Percentiles rank a stretch among this genome's conserved stretches.
These are phyloP conservation scores for Penicillium freii DNA, from an alignment of 2,329 filamentous ascomycete genomes.

Conservation along the genomic window DNA sequence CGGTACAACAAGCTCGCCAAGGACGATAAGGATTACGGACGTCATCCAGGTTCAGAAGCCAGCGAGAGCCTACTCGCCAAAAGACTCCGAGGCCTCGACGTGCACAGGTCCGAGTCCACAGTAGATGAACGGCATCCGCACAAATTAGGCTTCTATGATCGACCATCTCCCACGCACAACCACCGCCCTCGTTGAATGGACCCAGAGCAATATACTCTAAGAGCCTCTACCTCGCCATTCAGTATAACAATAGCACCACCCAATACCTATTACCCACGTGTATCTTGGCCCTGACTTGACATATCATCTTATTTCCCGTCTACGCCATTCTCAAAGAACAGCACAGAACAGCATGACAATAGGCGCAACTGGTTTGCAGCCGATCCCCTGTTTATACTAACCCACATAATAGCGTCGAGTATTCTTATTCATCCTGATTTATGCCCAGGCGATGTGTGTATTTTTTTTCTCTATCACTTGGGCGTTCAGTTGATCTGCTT, in stretches of 20 bases:
- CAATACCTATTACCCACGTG: neutral
- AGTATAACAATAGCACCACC: neutral
- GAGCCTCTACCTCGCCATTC: neutral
- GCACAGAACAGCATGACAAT: neutral
- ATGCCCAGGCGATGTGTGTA: neutral
- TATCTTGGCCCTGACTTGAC: conserved; percentile 4
- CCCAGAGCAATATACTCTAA: neutral
- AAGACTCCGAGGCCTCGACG: conserved; percentile 62
- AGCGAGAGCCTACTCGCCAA: conserved; percentile 69
- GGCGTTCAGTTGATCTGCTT: neutral
- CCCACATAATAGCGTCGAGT: conserved; percentile 3
- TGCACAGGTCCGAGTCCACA: conserved; percentile 34
- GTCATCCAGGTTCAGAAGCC: conserved; percentile 49
- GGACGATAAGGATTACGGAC: conserved; percentile 63
- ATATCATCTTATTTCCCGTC: neutral
- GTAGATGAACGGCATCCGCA: conserved; percentile 11
- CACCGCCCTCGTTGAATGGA: neutral
- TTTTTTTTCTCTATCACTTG: neutral
- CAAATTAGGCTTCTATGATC: neutral
- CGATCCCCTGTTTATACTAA: conserved; percentile 7
- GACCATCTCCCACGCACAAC: neutral
- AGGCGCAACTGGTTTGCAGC: conserved; percentile 7
- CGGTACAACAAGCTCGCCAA: conserved; percentile 67
- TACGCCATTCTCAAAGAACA: neutral
- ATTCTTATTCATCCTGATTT: neutral